Evolutionary conservation across 257 asterid genomes (phyloP), one percentile per base, ranked within the genome.

Genomic region (Solanum okadae): DNA sequence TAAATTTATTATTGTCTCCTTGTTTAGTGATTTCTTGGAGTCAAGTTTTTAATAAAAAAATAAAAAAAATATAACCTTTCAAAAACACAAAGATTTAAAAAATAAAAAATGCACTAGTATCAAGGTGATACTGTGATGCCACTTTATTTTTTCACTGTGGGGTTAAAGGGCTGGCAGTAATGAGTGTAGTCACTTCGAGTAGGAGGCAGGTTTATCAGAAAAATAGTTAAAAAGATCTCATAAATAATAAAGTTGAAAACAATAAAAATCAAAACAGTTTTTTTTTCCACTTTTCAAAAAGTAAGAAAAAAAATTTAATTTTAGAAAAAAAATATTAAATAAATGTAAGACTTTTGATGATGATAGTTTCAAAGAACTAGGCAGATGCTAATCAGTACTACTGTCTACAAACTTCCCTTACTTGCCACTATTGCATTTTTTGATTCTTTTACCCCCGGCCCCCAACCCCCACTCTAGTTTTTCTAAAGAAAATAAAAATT

Each of bases 151-250:
- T 4, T 3, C 34, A 10, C 44, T 6, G 87, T 59, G 76, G 40
- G 65, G 65, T 85, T 61, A 42, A 59, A 63, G 90, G 88, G 84
- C 86, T 90, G 84, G 65, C 52, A 88, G 86, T 72, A 81, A 46
- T 46, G 10, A 90, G 95, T 91, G 86, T 92, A 92, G 96, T 94
- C 96, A 94, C 93, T 81, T 93, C 94, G 35, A 79, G 83, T 88
- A 79, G 63, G 86, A 31, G 37, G 65, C 70, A 77, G 83, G 8
- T 38, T 85, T 90, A 90, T 94, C 94, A 92, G 92, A 93, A 92
- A 92, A 91, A 85, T 85, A 89, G 92, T 86, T 72, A 38, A 75
- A 63, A 83, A 82, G 42, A 87, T 89, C 1, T 34, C 29, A 73
- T 10, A 35, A 35, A 75, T 18, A 77, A 77, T 22, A 37, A 77